Evolutionary conservation across 1,139 yeast species (phyloP).

Genomic region (Yamadazyma sp.): DNA sequence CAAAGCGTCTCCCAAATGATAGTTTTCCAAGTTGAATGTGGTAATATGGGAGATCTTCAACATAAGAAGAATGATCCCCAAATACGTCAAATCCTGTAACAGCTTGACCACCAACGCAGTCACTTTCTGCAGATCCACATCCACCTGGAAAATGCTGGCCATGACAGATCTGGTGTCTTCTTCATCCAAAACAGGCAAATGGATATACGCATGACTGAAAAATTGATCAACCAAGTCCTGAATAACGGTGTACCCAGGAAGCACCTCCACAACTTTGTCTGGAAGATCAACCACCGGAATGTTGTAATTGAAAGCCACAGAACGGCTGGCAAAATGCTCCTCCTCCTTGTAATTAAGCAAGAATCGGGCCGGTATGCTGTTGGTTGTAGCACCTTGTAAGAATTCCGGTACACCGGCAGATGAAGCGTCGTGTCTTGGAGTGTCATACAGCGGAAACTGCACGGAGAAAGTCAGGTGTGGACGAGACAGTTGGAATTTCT

Average conservation of each 20-base stretch:
- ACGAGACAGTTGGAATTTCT: not conserved
- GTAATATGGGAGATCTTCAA: not conserved
- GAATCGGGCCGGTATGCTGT: not conserved
- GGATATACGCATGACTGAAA: not conserved
- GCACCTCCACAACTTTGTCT: not conserved
- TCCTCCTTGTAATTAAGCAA: not conserved
- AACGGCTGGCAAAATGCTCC: not conserved
- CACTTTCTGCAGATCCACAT: not conserved
- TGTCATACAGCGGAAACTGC: not conserved
- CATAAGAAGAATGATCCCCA: not conserved
- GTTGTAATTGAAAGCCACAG: not conserved
- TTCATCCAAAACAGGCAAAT: not conserved
- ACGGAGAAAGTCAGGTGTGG: not conserved
- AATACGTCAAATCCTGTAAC: slow-evolving; percentile 1
- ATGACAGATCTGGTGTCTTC: not conserved
- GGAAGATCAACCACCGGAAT: not conserved
- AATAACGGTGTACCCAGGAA: not conserved
- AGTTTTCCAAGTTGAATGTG: not conserved
- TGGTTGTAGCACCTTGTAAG: not conserved
- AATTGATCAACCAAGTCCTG: not conserved
- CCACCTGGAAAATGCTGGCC: not conserved
- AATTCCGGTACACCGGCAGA: no score
- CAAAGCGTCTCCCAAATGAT: no score
- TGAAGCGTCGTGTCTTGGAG: no score
- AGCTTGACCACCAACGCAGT: not conserved